Base-by-base conservation (phyloP, 2,329 filamentous ascomycete species). In the Aspergillus quadrilineatus region DNA sequence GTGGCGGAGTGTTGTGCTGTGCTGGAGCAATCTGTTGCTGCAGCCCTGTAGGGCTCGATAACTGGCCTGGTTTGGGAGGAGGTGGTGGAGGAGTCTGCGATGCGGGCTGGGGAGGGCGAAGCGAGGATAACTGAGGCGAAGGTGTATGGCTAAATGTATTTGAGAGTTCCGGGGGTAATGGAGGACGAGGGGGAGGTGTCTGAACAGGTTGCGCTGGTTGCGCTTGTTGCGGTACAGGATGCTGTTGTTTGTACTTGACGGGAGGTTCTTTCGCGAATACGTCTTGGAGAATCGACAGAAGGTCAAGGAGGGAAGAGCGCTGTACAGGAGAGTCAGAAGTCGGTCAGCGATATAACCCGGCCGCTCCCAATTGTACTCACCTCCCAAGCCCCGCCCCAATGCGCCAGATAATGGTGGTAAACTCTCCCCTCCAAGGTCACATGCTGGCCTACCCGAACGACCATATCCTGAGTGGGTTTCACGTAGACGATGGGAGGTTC, bases 231-330 rank as follows among this genome's bases (percentile, higher is more conserved):
- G 71, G 55, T 72, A 73, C 44, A 69, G 68, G 73, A 50, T 64
- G 65, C 56, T 67, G 69, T 61, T 86, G 86, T 63, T 86, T 87
- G 34, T 92, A 86, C 58, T 94, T 86, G 4, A 97, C 90, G 0
- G 94, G 94, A 7, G 94, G 94, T 67, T 99, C 94, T 75, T 95
- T 96, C 37, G 92, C 88, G 70, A 99, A 99, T 22, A 97, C 81
- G 53, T 94, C 90, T 63, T 89, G 84, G 3, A 99, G 76, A 29
- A 96, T 89, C 14, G 85, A 85, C 2, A 97, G 76, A 56, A 97
- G 90, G 69, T 96, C 92, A 42, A 89, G 77, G 2, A 97, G 78
- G 32, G 86, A 92, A 0, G 90, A 95, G 79, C 91, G 93, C 91
- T 82, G 32, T 41, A n/a, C 3, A 9, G 6, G 4, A 32, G 9